Base-by-base conservation (phyloP, 768 basidiomycete species). In the Leccinellum albellum region DNA sequence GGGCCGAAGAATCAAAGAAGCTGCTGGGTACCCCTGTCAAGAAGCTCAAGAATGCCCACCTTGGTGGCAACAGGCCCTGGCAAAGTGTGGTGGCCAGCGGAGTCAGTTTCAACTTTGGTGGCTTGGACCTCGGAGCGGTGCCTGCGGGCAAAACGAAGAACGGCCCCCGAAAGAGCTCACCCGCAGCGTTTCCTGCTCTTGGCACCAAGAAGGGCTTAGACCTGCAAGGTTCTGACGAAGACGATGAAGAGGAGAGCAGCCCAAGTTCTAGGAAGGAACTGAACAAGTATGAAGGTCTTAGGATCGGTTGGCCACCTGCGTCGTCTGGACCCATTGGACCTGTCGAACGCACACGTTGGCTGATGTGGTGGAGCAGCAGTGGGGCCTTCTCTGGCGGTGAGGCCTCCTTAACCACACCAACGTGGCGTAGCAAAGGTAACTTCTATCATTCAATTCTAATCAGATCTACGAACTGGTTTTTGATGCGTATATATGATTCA, bases 11-110 rank as follows among this genome's bases (percentile, higher is more conserved):
- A 56, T 66, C 68, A 17, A 91, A 89, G 77, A 85, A 78, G 55
- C 82, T 83, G 6, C 90, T 90, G 1, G 89, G 87, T 0, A 92
- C 90, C 14, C 90, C 90, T 1, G 87, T 90, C n/a, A 92, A 92
- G 78, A 84, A 79, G 66, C 70, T 78, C 56, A 86, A 86, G 72
- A 84, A 82, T 21, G 78, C 80, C 40, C 77, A 82, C 65, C 73
- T 86, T 33, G 75, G 77, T 28, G 77, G 77, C 57, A 80, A 83
- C 50, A 77, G 89, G 10, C 88, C 86, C 4, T 91, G 89, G 89
- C 89, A 90, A 69, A 91, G 89, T 65, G 89, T 89, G 4, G 81
- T 91, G 20, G 80, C 89, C 14, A 71, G 79, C 61, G 89, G 87
- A 69, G 83, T 89, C 48, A 75, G 76, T 28, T 78, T 81, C 29